These are phyloP conservation scores for Benincasa hispida DNA, from an alignment of 306 rosid genomes.

Conservation along the genomic window DNA sequence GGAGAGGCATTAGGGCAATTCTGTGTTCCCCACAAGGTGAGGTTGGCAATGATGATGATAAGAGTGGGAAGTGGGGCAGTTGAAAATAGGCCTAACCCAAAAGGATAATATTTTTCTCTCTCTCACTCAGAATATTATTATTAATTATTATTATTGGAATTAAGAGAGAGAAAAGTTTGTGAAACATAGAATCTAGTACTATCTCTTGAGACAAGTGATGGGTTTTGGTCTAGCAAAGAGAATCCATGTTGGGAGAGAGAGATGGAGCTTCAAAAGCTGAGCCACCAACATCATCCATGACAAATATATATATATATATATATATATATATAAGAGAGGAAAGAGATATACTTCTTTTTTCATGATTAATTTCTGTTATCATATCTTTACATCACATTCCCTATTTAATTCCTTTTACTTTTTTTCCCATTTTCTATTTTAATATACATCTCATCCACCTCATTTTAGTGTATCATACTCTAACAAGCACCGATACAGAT, in stretches of 20 bases:
- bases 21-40: conserved; percentile 34
- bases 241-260: conserved; percentile 48
- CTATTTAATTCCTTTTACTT: background rate
- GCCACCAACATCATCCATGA: conserved; percentile 24
- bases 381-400: background rate
- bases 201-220: conserved; percentile 73
- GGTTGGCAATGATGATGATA: conserved; percentile 42
- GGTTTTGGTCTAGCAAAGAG: conserved; percentile 51
- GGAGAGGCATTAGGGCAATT: conserved; percentile 19
- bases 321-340: background rate
- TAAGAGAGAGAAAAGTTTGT: conserved; percentile 38
- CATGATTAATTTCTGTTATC: background rate
- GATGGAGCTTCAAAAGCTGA: conserved; percentile 56
- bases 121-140: background rate
- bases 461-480: too few relatives aligned
- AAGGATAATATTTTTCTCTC: conserved; percentile 4
- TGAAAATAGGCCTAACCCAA: conserved; percentile 5
- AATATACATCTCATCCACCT: too few relatives aligned
- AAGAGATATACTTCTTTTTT: background rate
- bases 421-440: background rate
- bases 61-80: conserved; percentile 46
- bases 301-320: too few relatives aligned
- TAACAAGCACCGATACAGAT: too few relatives aligned
- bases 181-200: conserved; percentile 54
- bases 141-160: too few relatives aligned